Conservation (phyloP, 1,284 basidiomycete species). For the Polyporus tsugae region DNA sequence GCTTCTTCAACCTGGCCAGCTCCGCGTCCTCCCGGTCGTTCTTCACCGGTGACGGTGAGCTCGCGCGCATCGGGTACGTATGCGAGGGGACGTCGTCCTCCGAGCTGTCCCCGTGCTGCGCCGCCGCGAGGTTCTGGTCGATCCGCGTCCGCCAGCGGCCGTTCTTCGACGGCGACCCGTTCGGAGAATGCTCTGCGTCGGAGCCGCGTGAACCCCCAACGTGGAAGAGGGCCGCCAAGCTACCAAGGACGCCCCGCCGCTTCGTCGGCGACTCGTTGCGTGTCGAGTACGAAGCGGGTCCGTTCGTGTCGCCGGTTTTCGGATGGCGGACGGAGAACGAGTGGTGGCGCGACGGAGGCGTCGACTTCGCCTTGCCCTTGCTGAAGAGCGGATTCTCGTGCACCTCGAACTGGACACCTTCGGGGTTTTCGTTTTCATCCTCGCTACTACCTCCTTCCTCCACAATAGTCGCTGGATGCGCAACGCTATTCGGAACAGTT, state of each 20-base stretch:
- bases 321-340: conserved; percentile 32
- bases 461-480: conserved; percentile 54
- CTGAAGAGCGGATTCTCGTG: conserved; percentile 69
- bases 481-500: conserved; percentile 46
- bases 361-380: conserved; percentile 26
- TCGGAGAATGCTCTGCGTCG: conserved; percentile 25
- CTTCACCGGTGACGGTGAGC: conserved; percentile 11
- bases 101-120: conserved; percentile 44
- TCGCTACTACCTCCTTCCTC: conserved; percentile 43
- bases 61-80: conserved; percentile 12
- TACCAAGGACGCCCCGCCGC: conserved; percentile 38
- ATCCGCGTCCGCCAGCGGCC: conserved; percentile 56
- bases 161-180: conserved; percentile 25
- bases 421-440: conserved; percentile 45
- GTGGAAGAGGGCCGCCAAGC: conserved; percentile 42
- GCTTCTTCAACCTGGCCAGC: conserved; percentile 36
- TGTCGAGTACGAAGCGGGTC: conserved; percentile 16
- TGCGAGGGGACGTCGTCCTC: conserved; percentile 42
- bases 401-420: conserved; percentile 47
- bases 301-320: conserved; percentile 14
- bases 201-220: conserved; percentile 23
- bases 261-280: conserved; percentile 30
- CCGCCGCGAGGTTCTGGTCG: conserved; percentile 52
- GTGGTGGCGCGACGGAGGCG: conserved; percentile 17
- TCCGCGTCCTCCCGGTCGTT: not conserved